Evolutionary conservation across 23 red algal species (phyloP).

Genomic region (Agarophyton chilense): DNA sequence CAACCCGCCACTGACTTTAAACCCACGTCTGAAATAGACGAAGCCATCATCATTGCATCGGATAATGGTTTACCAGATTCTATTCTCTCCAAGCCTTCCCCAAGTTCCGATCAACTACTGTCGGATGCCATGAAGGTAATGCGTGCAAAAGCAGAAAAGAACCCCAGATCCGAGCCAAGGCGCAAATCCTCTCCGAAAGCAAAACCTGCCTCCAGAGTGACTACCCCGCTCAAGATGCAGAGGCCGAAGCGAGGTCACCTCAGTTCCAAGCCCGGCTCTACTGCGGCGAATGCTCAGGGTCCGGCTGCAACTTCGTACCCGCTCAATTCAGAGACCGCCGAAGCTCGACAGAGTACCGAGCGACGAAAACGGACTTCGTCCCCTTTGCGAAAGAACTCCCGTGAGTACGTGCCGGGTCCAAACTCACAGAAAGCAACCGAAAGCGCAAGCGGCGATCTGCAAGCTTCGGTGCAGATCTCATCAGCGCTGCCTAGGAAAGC

Average conservation of each 20-base stretch:
- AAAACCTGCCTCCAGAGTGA: neutral
- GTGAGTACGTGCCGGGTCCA: neutral
- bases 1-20: conserved; percentile 8
- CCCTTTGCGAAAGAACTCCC: neutral
- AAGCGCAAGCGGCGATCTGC: neutral
- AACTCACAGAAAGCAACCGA: neutral
- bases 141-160: conserved; percentile 6
- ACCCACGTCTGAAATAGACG: conserved; percentile 44
- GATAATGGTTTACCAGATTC: conserved; percentile 26
- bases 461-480: neutral
- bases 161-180: neutral
- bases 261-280: neutral
- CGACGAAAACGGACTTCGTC: neutral
- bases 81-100: neutral
- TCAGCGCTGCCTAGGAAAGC: neutral
- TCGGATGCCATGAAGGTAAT: neutral
- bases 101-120: neutral
- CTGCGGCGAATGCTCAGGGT: neutral
- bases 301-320: neutral
- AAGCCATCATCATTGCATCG: conserved; percentile 38
- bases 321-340: neutral
- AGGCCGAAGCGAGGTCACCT: neutral
- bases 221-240: conserved; percentile 2
- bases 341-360: neutral
- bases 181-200: neutral